Conservation (phyloP, 345 rosid species). For the Eucalyptus cladocalyx region DNA sequence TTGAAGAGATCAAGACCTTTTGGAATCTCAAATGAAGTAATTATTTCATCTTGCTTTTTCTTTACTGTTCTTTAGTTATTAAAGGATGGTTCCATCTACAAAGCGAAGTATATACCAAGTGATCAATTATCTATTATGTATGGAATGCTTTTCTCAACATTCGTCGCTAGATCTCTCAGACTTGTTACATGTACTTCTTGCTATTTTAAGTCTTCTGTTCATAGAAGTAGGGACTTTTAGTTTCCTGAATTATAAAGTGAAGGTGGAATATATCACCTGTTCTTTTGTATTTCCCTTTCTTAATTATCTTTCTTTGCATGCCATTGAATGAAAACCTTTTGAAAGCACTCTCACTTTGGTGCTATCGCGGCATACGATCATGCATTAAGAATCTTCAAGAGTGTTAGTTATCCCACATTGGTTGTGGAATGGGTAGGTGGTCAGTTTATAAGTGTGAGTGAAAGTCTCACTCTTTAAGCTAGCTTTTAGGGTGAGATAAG, state of each 20-base stretch:
- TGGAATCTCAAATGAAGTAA: slow-evolving; percentile 65
- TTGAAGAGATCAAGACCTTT: slow-evolving; percentile 66
- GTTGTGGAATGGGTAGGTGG: no score
- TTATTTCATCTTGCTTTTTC: background rate
- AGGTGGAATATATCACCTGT: background rate
- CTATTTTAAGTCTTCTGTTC: background rate
- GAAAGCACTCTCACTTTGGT: background rate
- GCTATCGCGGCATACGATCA: background rate
- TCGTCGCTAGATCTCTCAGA: background rate
- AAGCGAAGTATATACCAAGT: background rate
- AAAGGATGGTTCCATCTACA: background rate
- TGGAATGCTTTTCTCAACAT: background rate
- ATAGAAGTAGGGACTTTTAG: background rate
- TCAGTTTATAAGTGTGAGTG: fast-evolving
- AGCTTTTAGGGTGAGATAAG: no score
- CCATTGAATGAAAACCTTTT: background rate
- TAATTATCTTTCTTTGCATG: background rate
- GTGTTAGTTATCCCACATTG: fast-evolving
- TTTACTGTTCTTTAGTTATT: background rate
- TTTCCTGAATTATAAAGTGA: background rate
- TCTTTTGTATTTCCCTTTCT: background rate
- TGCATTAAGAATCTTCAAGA: background rate
- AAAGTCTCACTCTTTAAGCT: fast-evolving
- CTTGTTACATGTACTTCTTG: background rate
- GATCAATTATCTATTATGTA: background rate